phyloP scores from a whole-genome alignment of 768 basidiomycete species.

The Tricholoma terreum region DNA sequence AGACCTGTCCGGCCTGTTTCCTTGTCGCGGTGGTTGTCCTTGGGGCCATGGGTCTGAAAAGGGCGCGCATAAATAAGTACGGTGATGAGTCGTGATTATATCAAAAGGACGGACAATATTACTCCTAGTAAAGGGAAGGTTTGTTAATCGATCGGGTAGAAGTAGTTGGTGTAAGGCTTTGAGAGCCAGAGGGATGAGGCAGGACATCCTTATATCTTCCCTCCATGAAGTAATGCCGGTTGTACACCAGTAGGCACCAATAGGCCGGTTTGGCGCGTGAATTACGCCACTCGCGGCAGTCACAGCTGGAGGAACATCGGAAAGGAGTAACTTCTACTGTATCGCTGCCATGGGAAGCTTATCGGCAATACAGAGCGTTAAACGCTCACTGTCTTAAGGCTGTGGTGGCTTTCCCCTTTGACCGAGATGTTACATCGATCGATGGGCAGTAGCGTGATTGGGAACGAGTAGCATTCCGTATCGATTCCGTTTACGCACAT shows the following conservation, averaged over 20 bases:
- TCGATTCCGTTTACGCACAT: background rate
- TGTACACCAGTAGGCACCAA: background rate
- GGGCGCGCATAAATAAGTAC: background rate
- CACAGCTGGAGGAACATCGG: background rate
- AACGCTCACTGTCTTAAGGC: background rate
- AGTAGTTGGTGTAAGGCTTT: background rate
- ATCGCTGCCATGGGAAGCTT: background rate
- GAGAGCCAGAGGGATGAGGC: background rate
- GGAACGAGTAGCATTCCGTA: background rate
- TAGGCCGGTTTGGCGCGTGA: background rate
- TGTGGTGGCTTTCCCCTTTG: background rate
- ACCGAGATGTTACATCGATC: background rate
- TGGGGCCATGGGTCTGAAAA: background rate
- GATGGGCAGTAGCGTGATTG: background rate
- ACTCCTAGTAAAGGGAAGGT: background rate
- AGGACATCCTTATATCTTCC: background rate
- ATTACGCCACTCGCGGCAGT: conserved; percentile 1
- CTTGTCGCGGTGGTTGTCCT: background rate
- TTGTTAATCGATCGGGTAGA: background rate
- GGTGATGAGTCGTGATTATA: background rate
- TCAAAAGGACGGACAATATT: background rate
- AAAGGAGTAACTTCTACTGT: background rate
- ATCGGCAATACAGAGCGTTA: background rate
- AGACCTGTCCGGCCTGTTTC: background rate
- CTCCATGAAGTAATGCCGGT: background rate